Percentiles rank a stretch among this genome's conserved stretches.
phyloP scores from a whole-genome alignment of 2,329 filamentous ascomycete genomes.

The Alternaria metachromatica region DNA sequence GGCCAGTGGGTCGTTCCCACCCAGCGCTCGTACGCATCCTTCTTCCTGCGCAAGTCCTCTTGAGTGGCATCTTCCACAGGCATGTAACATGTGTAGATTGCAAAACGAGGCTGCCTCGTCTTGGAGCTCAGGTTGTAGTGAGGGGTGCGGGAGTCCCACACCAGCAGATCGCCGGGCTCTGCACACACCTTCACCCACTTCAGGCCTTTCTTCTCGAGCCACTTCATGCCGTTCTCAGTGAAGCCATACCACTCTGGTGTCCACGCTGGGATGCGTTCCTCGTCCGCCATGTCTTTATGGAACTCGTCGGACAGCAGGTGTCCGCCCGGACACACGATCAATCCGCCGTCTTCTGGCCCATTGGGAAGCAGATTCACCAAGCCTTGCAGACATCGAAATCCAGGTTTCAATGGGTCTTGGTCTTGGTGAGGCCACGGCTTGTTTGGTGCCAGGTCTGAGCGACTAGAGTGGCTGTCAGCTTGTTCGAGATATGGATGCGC shows the following conservation, averaged over 20 bases:
- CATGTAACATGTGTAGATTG: constrained; percentile 48
- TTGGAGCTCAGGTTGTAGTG: constrained; percentile 44
- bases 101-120: constrained; percentile 37
- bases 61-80: constrained; percentile 44
- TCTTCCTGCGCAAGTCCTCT: constrained; percentile 44
- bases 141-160: constrained; percentile 52
- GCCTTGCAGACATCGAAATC: constrained; percentile 61
- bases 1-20: constrained; percentile 47
- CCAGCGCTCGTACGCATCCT: constrained; percentile 15
- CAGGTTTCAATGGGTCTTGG: constrained; percentile 44
- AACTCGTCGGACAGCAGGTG: constrained; percentile 44
- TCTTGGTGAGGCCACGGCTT: constrained; percentile 48
- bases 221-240: constrained; percentile 46
- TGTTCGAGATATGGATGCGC: background rate
- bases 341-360: constrained; percentile 47
- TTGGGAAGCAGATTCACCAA: constrained; percentile 55
- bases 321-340: constrained; percentile 45
- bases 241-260: constrained; percentile 45
- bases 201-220: constrained; percentile 51
- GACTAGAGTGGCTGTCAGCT: constrained; percentile 16
- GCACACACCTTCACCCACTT: constrained; percentile 50
- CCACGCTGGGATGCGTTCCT: constrained; percentile 38
- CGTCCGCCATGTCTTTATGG: constrained; percentile 30
- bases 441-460: constrained; percentile 31
- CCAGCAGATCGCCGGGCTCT: constrained; percentile 54